Percentiles rank a stretch among this genome's conserved stretches.
Evolutionary conservation across 768 basidiomycete species (phyloP).

Genomic region (Tylopilus subfusipes): DNA sequence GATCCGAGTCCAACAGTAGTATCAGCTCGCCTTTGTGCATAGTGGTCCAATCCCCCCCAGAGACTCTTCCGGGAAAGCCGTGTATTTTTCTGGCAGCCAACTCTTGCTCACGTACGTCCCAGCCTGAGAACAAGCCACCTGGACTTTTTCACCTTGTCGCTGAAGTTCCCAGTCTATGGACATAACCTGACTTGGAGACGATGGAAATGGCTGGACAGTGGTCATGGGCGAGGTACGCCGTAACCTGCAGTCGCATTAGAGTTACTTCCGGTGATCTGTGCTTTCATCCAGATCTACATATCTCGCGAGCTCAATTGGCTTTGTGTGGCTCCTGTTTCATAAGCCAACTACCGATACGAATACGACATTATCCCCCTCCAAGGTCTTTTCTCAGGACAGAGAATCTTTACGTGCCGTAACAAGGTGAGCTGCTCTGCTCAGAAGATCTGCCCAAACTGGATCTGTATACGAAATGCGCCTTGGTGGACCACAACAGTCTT

Average conservation of each 20-base stretch:
- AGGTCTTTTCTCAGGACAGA: slow-evolving; percentile 84
- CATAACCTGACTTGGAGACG: slow-evolving; percentile 57
- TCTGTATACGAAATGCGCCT: slow-evolving; percentile 54
- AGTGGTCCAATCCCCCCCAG: too few species aligned
- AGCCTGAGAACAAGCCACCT: too few species aligned
- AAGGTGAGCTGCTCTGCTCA: slow-evolving; percentile 62
- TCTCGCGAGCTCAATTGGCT: slow-evolving; percentile 80
- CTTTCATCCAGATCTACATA: slow-evolving; percentile 72
- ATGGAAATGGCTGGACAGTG: slow-evolving; percentile 68
- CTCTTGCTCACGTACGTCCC: too few species aligned
- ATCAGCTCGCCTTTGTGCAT: too few species aligned
- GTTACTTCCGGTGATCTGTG: slow-evolving; percentile 1
- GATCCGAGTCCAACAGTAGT: too few species aligned
- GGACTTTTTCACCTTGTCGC: too few species aligned
- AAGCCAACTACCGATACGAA: slow-evolving; percentile 35
- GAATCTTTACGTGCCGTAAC: slow-evolving; percentile 71
- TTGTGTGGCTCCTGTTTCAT: slow-evolving; percentile 66
- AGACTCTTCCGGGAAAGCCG: too few species aligned
- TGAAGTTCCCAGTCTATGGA: too few species aligned
- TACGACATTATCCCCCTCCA: slow-evolving; percentile 59
- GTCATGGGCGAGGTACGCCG: slow-evolving; percentile 84
- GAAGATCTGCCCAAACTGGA: slow-evolving; percentile 54
- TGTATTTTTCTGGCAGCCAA: too few species aligned
- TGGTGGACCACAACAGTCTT: slow-evolving; percentile 91
- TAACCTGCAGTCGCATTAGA: neutral